Conservation (phyloP, 495 filamentous ascomycete genomes). For the Penicillium waksmanii region DNA sequence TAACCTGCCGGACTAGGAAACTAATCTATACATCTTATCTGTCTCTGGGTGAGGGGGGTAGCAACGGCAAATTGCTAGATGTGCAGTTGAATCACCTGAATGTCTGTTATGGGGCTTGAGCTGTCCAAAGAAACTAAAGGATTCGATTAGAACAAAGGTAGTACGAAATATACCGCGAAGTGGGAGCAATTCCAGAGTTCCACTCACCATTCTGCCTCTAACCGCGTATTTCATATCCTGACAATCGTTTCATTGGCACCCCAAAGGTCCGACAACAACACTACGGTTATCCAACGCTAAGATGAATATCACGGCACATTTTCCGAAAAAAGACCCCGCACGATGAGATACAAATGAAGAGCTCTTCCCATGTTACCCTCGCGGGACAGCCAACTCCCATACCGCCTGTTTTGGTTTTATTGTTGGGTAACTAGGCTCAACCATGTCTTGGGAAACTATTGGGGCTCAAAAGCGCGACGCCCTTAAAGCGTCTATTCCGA, state of each 20-base stretch:
- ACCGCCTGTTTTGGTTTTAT: no score
- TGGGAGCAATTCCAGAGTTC: no score
- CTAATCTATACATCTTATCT: slow-evolving; percentile 10
- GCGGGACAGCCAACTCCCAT: no score
- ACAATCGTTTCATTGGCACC: not conserved
- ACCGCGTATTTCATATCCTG: not conserved
- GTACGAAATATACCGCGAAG: no score
- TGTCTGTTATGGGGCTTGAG: no score
- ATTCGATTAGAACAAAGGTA: no score
- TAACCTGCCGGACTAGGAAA: slow-evolving; percentile 12
- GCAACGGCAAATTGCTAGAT: not conserved
- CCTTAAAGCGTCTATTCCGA: slow-evolving; percentile 16
- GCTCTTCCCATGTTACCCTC: no score
- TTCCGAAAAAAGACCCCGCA: not conserved
- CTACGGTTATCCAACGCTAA: not conserved
- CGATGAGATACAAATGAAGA: not conserved
- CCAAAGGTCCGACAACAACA: not conserved
- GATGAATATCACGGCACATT: not conserved
- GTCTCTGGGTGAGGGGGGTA: not conserved
- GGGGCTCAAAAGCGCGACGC: slow-evolving; percentile 17
- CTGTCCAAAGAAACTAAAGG: no score
- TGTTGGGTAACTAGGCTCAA: not conserved
- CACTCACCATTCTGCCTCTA: no score
- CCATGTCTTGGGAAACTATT: slow-evolving; percentile 36
- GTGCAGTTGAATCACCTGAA: not conserved